Conservation (phyloP, 2,329 filamentous ascomycete genomes). For the Cladosporium halotolerans region DNA sequence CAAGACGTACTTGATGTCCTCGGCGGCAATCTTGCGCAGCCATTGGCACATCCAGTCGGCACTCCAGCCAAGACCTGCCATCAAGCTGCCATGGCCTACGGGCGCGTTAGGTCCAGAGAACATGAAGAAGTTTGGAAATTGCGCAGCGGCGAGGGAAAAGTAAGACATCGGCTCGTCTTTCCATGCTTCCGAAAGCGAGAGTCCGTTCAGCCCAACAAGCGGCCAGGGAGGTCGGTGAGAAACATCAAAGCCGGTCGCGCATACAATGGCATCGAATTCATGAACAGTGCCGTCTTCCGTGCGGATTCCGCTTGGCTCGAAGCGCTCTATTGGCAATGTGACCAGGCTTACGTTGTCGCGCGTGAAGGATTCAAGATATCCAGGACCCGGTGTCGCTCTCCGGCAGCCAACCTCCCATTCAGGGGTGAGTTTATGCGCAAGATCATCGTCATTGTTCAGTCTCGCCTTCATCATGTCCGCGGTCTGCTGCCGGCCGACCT, state of each 20-base stretch:
- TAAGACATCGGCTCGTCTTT: slow-evolving; percentile 25
- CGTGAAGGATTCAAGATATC: slow-evolving; percentile 36
- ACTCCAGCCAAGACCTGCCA: slow-evolving; percentile 22
- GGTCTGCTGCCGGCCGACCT: slow-evolving; percentile 17
- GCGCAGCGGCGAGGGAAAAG: slow-evolving; percentile 22
- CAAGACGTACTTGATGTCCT: slow-evolving; percentile 25
- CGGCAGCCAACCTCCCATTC: slow-evolving; percentile 61
- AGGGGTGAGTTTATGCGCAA: slow-evolving; percentile 52
- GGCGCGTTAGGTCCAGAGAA: slow-evolving; percentile 21
- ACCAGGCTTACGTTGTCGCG: slow-evolving; percentile 25
- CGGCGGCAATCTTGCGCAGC: slow-evolving; percentile 25
- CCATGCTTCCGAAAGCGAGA: slow-evolving; percentile 23
- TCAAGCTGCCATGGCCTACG: slow-evolving; percentile 22
- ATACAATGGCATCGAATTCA: slow-evolving; percentile 38
- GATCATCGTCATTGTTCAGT: slow-evolving; percentile 48
- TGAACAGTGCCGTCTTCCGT: slow-evolving; percentile 19
- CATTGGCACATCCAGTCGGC: slow-evolving; percentile 27
- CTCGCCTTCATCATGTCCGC: slow-evolving; percentile 45
- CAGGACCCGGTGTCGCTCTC: slow-evolving; percentile 48
- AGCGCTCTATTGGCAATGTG: slow-evolving; percentile 20
- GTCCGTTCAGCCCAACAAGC: slow-evolving; percentile 32
- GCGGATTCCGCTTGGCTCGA: slow-evolving; percentile 22
- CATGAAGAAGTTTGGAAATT: slow-evolving; percentile 31
- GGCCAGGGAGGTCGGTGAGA: slow-evolving; percentile 32
- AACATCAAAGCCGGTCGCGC: slow-evolving; percentile 37